Conservation (phyloP, 441 rosid species). For the Populus hybrid region DNA sequence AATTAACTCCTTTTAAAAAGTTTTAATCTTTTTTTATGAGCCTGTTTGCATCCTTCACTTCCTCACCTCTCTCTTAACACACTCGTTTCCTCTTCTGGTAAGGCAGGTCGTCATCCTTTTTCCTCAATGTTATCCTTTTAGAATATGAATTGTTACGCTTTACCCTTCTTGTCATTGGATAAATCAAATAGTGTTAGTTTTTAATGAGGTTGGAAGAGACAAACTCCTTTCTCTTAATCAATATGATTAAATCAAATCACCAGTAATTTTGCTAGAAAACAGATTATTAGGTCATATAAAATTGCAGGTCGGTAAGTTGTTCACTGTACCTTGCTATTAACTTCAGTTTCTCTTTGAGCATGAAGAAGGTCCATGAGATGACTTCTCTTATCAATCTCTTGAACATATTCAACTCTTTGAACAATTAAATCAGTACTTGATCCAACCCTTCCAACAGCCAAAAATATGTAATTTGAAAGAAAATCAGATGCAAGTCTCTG, state of each 20-base stretch:
- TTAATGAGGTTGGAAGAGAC: not conserved
- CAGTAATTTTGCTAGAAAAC: not conserved
- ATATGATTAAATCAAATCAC: not conserved
- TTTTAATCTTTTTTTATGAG: no score
- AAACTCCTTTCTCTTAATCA: not conserved
- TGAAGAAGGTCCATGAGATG: conserved; percentile 92
- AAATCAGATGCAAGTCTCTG: conserved; percentile 97
- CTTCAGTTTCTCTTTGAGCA: conserved; percentile 80
- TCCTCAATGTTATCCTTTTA: not conserved
- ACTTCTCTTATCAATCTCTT: conserved; percentile 88
- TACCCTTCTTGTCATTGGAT: not conserved
- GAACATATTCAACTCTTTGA: conserved; percentile 86
- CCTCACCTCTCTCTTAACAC: not conserved
- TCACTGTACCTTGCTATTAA: conserved; percentile 59
- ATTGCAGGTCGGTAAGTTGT: not conserved
- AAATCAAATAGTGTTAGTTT: not conserved
- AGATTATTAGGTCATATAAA: not conserved
- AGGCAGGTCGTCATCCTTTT: not conserved
- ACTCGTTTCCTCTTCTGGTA: not conserved
- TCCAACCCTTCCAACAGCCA: conserved; percentile 95
- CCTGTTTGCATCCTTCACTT: not conserved
- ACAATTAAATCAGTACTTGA: conserved; percentile 89
- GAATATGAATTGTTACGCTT: not conserved
- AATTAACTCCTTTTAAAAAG: no score
- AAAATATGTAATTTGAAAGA: conserved; percentile 70